phyloP scores from a whole-genome alignment of 139 green algal species.

The Bryopsis sp. region DNA sequence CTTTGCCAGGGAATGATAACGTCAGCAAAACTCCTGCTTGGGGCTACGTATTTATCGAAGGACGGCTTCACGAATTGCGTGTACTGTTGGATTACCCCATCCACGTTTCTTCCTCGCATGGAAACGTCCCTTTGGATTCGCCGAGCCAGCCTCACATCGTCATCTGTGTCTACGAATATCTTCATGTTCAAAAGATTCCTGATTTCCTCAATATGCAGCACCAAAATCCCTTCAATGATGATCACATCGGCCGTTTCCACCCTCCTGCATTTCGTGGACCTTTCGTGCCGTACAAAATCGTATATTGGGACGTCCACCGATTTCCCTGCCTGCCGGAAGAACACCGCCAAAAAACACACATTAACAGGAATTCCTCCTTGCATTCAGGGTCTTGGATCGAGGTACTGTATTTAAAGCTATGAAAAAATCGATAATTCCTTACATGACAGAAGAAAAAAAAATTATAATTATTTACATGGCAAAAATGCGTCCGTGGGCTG shows the following conservation, averaged over 20 bases:
- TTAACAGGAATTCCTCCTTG: not conserved
- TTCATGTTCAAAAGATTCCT: conserved; percentile 87
- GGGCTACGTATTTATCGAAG: conserved; percentile 85
- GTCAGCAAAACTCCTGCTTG: conserved; percentile 74
- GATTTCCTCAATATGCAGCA: conserved; percentile 75
- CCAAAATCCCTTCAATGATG: conserved; percentile 94
- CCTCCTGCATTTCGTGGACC: conserved; percentile 35
- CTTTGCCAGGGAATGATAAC: conserved; percentile 77
- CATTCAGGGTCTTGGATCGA: not conserved
- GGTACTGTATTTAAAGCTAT: too few species aligned
- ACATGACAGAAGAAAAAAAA: too few species aligned
- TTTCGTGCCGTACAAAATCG: conserved; percentile 82
- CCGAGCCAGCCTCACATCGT: conserved; percentile 86
- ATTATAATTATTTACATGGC: too few species aligned
- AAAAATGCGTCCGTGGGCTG: too few species aligned
- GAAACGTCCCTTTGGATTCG: conserved; percentile 90
- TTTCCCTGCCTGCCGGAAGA: conserved; percentile 35
- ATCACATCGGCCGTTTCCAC: conserved; percentile 89
- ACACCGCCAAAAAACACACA: not conserved
- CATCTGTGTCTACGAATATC: conserved; percentile 73
- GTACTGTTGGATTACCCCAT: conserved; percentile 88
- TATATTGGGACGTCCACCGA: conserved; percentile 84
- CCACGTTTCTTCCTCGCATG: conserved; percentile 70
- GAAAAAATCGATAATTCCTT: too few species aligned
- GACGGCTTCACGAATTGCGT: conserved; percentile 88